Evolutionary conservation across 225 moss, liverwort and hornwort species (phyloP), one percentile per base, ranked within the genome.

Genomic region (Polytrichum formosum): DNA sequence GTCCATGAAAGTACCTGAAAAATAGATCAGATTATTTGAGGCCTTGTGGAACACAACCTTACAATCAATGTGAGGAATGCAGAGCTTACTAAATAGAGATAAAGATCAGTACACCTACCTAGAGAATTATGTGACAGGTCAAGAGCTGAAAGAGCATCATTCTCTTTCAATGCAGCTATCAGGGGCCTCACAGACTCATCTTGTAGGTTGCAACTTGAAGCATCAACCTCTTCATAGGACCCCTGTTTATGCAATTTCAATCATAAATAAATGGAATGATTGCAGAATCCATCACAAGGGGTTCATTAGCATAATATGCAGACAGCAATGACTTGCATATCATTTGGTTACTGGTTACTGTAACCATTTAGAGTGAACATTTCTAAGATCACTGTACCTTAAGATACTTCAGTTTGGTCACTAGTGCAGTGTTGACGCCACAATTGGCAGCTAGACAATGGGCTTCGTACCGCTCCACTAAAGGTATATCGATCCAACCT

Each of bases 41-140:
- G 35, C 35, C 10, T 46, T 46, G 46, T 46, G 46, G 46, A 46
- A 16, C 46, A 46, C 46, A 46, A 16, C 46, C 46, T 46, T 46
- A 46, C 46, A 46, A 35, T 46, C 13, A 37, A 37, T 37, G 37
- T 3, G 4, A 46, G 46, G 46, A 46, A 46, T 46, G 2, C 46
- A 46, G 46, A 46, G 46, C 46, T 46, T 46, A 13, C 2, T 46
- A 46, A 46, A 13, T 46, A 28, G 56, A 63, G 25, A 64, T 59
- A 37, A 73, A 61, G 61, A 74, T 10, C 62, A 61, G 67, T 9
- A 10, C 28, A 70, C 80, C 83, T 69, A 90, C 97, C 90, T 56
- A 98, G 82, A 66, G 67, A 74, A 79, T 98, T 98, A 75, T 98
- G 97, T 54, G 97, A 98, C 83, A 98, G 73, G 73, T 98, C 83